These are phyloP conservation scores for Globisporangium nodosum DNA, from an alignment of 352 stramenopile genomes.

Conservation along the genomic window DNA sequence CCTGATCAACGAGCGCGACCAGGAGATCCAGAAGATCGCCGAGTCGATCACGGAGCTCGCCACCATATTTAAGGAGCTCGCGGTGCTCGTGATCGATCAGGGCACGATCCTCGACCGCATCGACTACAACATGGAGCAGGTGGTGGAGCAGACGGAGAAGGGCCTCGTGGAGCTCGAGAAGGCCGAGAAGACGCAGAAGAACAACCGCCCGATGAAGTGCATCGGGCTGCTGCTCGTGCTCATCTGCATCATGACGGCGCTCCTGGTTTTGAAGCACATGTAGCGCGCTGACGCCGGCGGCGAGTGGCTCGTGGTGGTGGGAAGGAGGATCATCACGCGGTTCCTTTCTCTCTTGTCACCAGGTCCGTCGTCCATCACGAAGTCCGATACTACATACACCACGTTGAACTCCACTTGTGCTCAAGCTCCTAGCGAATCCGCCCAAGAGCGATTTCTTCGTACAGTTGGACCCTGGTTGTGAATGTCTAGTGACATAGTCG, in stretches of 20 bases:
- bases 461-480: too few species aligned
- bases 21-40: slow-evolving; percentile 97
- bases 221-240: slow-evolving; percentile 90
- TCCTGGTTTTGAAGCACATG: slow-evolving; percentile 91
- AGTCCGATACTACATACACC: too few species aligned
- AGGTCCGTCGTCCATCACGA: too few species aligned
- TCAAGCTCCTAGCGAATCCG: too few species aligned
- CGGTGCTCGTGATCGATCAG: slow-evolving; percentile 99
- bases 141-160: slow-evolving; percentile 98
- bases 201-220: slow-evolving; percentile 93
- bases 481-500: too few species aligned
- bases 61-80: slow-evolving; percentile 99
- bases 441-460: too few species aligned
- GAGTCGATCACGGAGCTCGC: slow-evolving; percentile 98
- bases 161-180: slow-evolving; percentile 98
- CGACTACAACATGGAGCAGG: slow-evolving; percentile 99
- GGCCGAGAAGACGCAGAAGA: slow-evolving; percentile 99
- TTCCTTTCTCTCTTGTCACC: too few species aligned
- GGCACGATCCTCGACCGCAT: slow-evolving; percentile 99
- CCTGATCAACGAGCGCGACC: slow-evolving; percentile 93
- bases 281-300: slow-evolving; percentile 16
- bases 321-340: too few species aligned
- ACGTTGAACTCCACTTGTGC: too few species aligned
- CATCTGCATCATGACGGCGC: slow-evolving; percentile 91
- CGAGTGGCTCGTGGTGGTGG: too few species aligned